Evolutionary conservation across 805 yeast genomes (phyloP), one percentile per base, ranked within the genome.

Genomic region (Ogataea siamensis): DNA sequence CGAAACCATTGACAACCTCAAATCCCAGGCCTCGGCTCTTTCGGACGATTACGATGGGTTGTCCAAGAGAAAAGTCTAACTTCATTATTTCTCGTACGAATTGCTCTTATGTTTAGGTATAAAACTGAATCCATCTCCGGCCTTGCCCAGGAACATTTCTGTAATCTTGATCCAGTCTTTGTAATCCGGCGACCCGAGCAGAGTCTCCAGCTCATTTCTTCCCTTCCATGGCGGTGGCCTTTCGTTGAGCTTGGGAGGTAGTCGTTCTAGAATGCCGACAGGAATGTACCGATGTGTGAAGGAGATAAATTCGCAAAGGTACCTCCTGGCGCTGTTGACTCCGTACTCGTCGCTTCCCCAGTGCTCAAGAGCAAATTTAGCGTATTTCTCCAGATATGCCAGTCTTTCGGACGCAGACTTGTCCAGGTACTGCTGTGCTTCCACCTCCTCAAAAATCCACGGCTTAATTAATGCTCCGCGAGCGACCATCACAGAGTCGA

Each of bases 261-360:
- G 69, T 56, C 81, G 74, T 60, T 89, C 98, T 50, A 93, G 72
- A 30, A 93, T 80, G 1, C 98, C 99, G 48, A 87, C 81, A 6
- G 99, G 99, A 37, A 91, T 78, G 60, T 93, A 93, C 51, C 99
- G 71, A 58, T 93, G 95, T 51, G 95, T 86, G 63, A 93, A 93
- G 32, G 96, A 84, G 57, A 93, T 69, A 62, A 87, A 93, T 63
- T 93, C 99, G 66, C 97, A 91, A 71, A 91, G 67, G 62, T 78
- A 93, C 53, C 98, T 72, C 62, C 99, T 80, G 10, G 95, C 81
- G 48, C 78, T 78, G 42, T 86, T 83, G 39, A 93, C 75, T 27
- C 99, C 99, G 60, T 82, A 91, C 53, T 87, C 96, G 57, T 93
- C 99, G 0, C 95, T 74, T 5, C 99, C 99, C 98, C 99, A 93